phyloP scores from a whole-genome alignment of 768 basidiomycete genomes.

The Pleurotus pulmonarius region DNA sequence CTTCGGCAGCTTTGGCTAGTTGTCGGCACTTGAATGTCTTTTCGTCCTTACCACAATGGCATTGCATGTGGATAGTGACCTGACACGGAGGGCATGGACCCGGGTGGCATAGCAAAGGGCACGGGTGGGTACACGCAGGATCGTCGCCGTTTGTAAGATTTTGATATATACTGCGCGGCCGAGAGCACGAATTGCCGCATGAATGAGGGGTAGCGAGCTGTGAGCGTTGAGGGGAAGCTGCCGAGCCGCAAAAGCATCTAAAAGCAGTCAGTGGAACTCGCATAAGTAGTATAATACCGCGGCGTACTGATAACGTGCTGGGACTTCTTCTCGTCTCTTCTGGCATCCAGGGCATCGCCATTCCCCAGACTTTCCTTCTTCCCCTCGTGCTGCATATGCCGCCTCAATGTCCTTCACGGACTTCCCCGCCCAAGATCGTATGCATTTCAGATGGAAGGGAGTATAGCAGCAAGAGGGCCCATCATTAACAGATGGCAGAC shows the following conservation, averaged over 20 bases:
- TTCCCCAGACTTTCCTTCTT: conserved; percentile 57
- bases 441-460: conserved; percentile 88
- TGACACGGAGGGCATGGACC: conserved; percentile 96
- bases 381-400: conserved; percentile 71
- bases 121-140: conserved; percentile 72
- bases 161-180: conserved; percentile 31
- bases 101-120: conserved; percentile 85
- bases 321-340: conserved; percentile 63
- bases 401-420: conserved; percentile 70
- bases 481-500: conserved; percentile 53
- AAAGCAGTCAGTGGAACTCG: not conserved
- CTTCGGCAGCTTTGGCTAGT: conserved; percentile 57
- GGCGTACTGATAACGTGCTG: conserved; percentile 60
- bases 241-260: conserved; percentile 84
- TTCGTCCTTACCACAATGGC: conserved; percentile 71
- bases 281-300: not conserved
- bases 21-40: conserved; percentile 19
- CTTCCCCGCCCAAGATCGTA: conserved; percentile 83
- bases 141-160: conserved; percentile 11
- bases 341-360: conserved; percentile 98
- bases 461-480: conserved; percentile 69
- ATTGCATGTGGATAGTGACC: conserved; percentile 70
- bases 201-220: conserved; percentile 75
- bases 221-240: conserved; percentile 66
- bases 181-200: conserved; percentile 67